Evolutionary conservation across 1,139 yeast genomes (phyloP).

Genomic region (Kurtzmaniella quercitrusa): DNA sequence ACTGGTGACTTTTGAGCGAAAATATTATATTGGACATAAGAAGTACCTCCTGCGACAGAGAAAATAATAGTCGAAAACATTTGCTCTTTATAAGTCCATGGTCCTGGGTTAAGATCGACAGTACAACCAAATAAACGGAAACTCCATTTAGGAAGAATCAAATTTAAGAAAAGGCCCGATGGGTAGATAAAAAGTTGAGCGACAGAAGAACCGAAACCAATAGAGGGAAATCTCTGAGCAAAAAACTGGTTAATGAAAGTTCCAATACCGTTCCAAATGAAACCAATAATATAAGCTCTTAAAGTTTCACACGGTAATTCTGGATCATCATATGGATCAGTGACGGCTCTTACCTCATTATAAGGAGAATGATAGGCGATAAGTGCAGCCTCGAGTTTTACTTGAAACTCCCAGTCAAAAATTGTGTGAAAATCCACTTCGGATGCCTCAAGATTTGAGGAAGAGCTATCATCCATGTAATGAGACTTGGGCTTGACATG

Average conservation of each 20-base stretch:
- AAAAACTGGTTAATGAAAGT: slow-evolving; percentile 59
- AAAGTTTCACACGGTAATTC: slow-evolving; percentile 48
- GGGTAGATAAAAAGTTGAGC: slow-evolving; percentile 59
- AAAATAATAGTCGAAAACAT: slow-evolving; percentile 51
- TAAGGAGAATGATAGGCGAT: slow-evolving; percentile 55
- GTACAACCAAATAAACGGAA: slow-evolving; percentile 28
- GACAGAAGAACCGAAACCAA: slow-evolving; percentile 42
- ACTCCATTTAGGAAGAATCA: slow-evolving; percentile 45
- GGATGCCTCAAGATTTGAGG: background rate
- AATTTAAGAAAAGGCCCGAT: background rate
- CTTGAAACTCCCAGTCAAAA: slow-evolving; percentile 25
- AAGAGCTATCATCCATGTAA: background rate
- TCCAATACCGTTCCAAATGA: slow-evolving; percentile 53
- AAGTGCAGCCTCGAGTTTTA: slow-evolving; percentile 41
- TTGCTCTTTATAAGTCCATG: slow-evolving; percentile 69
- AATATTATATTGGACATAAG: slow-evolving; percentile 39
- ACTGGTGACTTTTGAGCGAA: slow-evolving; percentile 38
- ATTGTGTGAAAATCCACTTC: slow-evolving; percentile 3
- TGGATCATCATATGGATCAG: slow-evolving; percentile 51
- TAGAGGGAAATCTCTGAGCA: slow-evolving; percentile 51
- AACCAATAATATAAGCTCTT: slow-evolving; percentile 49
- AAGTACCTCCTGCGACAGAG: slow-evolving; percentile 39
- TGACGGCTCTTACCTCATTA: slow-evolving; percentile 59
- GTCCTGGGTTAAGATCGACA: slow-evolving; percentile 51
- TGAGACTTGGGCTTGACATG: background rate